Conservation (phyloP, 192 early-diverging fungal species). For the Bifiguratus adelaidae region DNA sequence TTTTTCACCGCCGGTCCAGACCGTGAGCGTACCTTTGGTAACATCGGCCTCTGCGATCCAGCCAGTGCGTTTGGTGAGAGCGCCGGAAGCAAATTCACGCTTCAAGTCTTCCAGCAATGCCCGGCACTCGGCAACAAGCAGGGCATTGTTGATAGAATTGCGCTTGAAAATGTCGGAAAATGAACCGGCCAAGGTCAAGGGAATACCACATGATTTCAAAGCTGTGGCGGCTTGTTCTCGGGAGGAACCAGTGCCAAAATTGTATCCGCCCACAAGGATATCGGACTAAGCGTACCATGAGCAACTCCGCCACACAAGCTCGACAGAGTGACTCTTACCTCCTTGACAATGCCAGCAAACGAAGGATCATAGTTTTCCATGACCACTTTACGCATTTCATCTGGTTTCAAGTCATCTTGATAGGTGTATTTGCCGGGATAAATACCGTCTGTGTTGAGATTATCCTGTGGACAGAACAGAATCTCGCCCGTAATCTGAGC, state of each 20-base stretch:
- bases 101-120: constrained; percentile 69
- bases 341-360: constrained; percentile 57
- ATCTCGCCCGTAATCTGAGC: constrained; percentile 68
- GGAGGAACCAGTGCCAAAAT: constrained; percentile 96
- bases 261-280: constrained; percentile 85
- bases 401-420: constrained; percentile 84
- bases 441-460: constrained; percentile 97
- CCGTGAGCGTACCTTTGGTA: constrained; percentile 49
- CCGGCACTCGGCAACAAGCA: constrained; percentile 83
- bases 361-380: constrained; percentile 98
- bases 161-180: constrained; percentile 98
- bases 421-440: constrained; percentile 99
- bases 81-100: constrained; percentile 21
- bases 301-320: background rate
- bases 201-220: constrained; percentile 76
- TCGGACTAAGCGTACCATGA: constrained; percentile 39
- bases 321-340: constrained; percentile 17
- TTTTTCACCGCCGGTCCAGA: no score
- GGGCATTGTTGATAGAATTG: constrained; percentile 97
- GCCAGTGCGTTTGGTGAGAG: constrained; percentile 67
- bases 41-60: constrained; percentile 62
- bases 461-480: constrained; percentile 84
- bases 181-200: constrained; percentile 81
- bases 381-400: constrained; percentile 86
- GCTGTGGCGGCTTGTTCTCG: constrained; percentile 98